Evolutionary conservation across 106 monocot genomes (phyloP).

Genomic region (Hemerocallis citrina): DNA sequence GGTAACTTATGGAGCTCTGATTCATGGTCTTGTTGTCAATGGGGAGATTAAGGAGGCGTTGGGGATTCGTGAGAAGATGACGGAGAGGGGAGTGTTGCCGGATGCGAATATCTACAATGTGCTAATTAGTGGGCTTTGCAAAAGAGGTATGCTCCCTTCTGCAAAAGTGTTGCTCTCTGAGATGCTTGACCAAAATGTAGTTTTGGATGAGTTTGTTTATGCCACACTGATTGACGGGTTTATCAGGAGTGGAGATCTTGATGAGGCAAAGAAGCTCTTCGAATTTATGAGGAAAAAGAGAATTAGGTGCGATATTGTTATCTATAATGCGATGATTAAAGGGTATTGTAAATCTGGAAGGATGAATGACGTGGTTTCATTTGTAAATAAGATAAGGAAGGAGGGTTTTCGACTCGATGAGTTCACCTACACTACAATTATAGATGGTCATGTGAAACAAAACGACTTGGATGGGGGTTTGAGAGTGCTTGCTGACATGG

Average conservation of each 20-base stretch:
- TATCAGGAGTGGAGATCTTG: slow-evolving; percentile 60
- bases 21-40: slow-evolving; percentile 63
- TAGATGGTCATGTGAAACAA: slow-evolving; percentile 70
- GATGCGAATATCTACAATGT: slow-evolving; percentile 78
- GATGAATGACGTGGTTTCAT: slow-evolving; percentile 50
- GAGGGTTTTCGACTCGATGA: slow-evolving; percentile 52
- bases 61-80: slow-evolving; percentile 48
- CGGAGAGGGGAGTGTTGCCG: slow-evolving; percentile 41
- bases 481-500: slow-evolving; percentile 53
- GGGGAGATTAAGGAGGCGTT: slow-evolving; percentile 64
- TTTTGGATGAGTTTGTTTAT: slow-evolving; percentile 70
- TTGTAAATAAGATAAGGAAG: slow-evolving; percentile 36
- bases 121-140: slow-evolving; percentile 77
- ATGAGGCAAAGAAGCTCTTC: slow-evolving; percentile 64
- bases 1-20: slow-evolving; percentile 77
- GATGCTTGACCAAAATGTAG: slow-evolving; percentile 63
- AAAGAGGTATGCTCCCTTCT: slow-evolving; percentile 66
- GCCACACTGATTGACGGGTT: slow-evolving; percentile 79
- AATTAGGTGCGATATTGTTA: slow-evolving; percentile 31
- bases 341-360: slow-evolving; percentile 60
- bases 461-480: slow-evolving; percentile 49
- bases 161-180: slow-evolving; percentile 57
- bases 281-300: slow-evolving; percentile 53
- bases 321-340: slow-evolving; percentile 87
- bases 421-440: slow-evolving; percentile 74